Evolutionary conservation across 202 grass and related monocot genomes (phyloP).

Genomic region (Carex sylvatica): DNA sequence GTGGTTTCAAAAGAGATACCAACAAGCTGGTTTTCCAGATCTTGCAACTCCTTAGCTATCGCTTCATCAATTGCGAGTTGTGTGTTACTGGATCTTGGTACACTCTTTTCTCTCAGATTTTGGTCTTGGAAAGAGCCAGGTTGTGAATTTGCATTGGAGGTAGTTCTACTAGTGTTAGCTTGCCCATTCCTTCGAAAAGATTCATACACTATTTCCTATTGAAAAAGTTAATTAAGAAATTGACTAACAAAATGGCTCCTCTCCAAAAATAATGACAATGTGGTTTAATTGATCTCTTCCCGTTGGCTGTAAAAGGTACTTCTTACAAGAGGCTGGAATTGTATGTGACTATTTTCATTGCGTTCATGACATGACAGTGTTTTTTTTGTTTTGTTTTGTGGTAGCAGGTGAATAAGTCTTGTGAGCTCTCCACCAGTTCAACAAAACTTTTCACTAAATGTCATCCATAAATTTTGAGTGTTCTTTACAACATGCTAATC

Average conservation of each 20-base stretch:
- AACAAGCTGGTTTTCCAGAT: slow-evolving; percentile 61
- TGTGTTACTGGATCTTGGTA: slow-evolving; percentile 26
- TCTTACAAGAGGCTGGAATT: background rate
- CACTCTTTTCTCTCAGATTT: slow-evolving; percentile 14
- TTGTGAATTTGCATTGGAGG: slow-evolving; percentile 32
- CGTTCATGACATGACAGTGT: background rate
- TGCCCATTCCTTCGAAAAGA: slow-evolving; percentile 59
- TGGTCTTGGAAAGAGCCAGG: slow-evolving; percentile 30
- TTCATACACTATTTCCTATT: slow-evolving; percentile 74
- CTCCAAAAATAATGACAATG: background rate
- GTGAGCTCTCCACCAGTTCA: background rate
- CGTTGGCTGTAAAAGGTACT: background rate
- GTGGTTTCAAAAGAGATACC: slow-evolving; percentile 33
- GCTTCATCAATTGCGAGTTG: slow-evolving; percentile 73
- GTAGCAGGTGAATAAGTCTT: background rate
- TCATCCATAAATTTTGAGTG: background rate
- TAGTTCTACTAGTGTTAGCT: slow-evolving; percentile 30
- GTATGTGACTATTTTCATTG: background rate
- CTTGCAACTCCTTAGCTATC: slow-evolving; percentile 73
- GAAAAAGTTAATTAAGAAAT: background rate
- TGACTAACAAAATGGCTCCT: background rate
- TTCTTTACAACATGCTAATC: background rate
- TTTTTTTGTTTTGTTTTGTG: background rate
- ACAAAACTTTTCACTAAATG: background rate
- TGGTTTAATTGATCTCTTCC: background rate